Evolutionary conservation across 2,329 filamentous ascomycete genomes (phyloP).

Genomic region (Ascochyta clinopodiicola): DNA sequence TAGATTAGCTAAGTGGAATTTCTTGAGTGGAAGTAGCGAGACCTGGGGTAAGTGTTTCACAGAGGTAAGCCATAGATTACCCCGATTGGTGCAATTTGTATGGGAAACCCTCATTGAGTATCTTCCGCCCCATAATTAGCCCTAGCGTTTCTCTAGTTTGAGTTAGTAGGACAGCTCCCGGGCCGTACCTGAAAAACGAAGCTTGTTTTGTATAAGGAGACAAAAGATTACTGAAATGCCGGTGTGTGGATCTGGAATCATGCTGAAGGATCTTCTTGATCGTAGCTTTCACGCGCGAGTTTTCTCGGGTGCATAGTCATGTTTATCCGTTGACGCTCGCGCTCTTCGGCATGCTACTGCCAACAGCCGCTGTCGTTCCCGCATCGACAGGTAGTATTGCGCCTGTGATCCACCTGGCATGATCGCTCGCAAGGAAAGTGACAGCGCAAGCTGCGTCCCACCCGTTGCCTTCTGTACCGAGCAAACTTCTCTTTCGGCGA

Average conservation of each 20-base stretch:
- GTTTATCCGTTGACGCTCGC: slow-evolving; percentile 35
- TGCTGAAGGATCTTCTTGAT: neutral
- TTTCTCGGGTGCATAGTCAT: neutral
- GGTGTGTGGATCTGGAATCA: neutral
- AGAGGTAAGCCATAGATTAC: slow-evolving; percentile 1
- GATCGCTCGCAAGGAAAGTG: slow-evolving; percentile 59
- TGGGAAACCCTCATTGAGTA: neutral
- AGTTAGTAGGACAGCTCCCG: neutral
- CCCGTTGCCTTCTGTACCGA: slow-evolving; percentile 61
- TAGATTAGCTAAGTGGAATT: slow-evolving; percentile 2
- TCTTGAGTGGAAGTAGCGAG: neutral
- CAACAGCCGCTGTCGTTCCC: slow-evolving; percentile 38
- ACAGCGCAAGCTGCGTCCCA: slow-evolving; percentile 62
- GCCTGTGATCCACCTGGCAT: slow-evolving; percentile 60
- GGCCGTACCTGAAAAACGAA: neutral
- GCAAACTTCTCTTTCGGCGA: slow-evolving; percentile 56
- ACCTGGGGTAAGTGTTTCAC: neutral
- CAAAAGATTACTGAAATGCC: neutral
- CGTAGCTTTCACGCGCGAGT: neutral
- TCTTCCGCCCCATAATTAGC: neutral
- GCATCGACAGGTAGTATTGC: slow-evolving; percentile 39
- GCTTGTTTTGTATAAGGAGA: neutral
- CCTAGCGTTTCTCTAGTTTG: neutral
- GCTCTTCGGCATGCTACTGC: slow-evolving; percentile 27
- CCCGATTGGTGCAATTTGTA: slow-evolving; percentile 22